A percentile compares a stretch with the other conserved stretches of the same genome.
These are phyloP conservation scores for Mycena maculata DNA, from an alignment of 768 basidiomycete species.

Conservation along the genomic window DNA sequence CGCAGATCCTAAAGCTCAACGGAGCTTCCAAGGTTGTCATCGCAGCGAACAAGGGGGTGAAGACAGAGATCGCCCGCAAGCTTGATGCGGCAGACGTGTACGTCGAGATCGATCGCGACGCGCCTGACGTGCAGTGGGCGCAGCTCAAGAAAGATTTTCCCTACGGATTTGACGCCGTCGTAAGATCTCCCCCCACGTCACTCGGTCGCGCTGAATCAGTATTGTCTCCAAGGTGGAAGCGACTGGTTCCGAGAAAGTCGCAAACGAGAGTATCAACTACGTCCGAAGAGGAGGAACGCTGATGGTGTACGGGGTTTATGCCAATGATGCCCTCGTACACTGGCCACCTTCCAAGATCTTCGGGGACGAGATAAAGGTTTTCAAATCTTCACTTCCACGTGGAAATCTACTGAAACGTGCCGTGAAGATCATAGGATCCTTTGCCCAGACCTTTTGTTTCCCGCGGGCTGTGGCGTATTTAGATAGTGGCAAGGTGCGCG, in stretches of 20 bases:
- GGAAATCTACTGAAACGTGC: neutral
- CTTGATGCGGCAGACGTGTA: constrained; percentile 87
- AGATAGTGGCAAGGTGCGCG: constrained; percentile 84
- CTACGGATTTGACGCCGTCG: constrained; percentile 85
- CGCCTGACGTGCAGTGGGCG: constrained; percentile 83
- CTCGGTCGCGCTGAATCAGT: no score
- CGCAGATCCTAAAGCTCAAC: constrained; percentile 88
- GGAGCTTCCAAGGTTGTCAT: constrained; percentile 85
- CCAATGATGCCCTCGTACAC: constrained; percentile 71
- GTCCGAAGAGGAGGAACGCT: constrained; percentile 78
- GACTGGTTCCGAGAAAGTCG: constrained; percentile 75
- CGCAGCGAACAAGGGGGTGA: constrained; percentile 91
- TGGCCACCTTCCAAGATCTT: constrained; percentile 85
- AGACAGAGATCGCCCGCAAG: constrained; percentile 87
- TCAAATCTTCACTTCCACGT: neutral
- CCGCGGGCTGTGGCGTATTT: constrained; percentile 91
- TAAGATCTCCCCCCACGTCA: constrained; percentile 22
- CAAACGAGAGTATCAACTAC: constrained; percentile 79
- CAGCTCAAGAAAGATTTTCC: constrained; percentile 84
- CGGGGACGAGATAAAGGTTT: constrained; percentile 74
- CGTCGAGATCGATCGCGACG: constrained; percentile 82
- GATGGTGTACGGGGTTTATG: constrained; percentile 84
- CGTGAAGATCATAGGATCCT: constrained; percentile 87
- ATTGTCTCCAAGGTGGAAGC: constrained; percentile 48
- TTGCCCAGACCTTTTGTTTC: constrained; percentile 91